Conservation (phyloP, 352 stramenopile genomes). For the Phytophthora niederhauseri region DNA sequence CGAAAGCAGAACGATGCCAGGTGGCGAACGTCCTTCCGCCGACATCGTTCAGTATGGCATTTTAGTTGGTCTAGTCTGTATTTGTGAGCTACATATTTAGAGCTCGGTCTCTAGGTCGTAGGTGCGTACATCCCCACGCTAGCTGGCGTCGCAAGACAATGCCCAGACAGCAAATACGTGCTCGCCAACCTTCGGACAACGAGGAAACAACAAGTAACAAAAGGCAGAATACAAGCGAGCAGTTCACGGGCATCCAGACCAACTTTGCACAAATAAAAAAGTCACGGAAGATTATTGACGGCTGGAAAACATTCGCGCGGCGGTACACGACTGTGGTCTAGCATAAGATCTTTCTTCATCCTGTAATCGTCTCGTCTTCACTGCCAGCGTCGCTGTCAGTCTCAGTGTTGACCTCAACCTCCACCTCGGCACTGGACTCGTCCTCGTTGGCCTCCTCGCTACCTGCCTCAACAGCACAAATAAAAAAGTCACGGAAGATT, state of each 20-base stretch:
- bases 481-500: slow-evolving; percentile 7
- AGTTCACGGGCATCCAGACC: slow-evolving; percentile 16
- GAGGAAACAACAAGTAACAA: slow-evolving; percentile 41
- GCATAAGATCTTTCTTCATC: slow-evolving; percentile 10
- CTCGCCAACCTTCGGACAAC: slow-evolving; percentile 38
- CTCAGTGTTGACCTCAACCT: neutral
- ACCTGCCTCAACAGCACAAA: too few relatives aligned
- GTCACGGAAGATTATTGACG: neutral
- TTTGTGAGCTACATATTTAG: slow-evolving; percentile 60
- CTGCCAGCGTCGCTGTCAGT: slow-evolving; percentile 18
- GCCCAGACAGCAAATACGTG: slow-evolving; percentile 29
- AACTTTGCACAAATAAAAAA: slow-evolving; percentile 30
- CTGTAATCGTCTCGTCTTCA: slow-evolving; percentile 24
- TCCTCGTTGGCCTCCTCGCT: slow-evolving; percentile 11
- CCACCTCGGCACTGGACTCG: slow-evolving; percentile 3
- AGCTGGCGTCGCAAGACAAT: slow-evolving; percentile 19
- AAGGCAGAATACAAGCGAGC: slow-evolving; percentile 38
- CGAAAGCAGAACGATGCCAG: slow-evolving; percentile 82
- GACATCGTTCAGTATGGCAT: slow-evolving; percentile 83
- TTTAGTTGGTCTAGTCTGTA: slow-evolving; percentile 59
- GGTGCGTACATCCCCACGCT: slow-evolving; percentile 32
- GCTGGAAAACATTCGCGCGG: neutral
- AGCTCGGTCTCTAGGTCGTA: slow-evolving; percentile 40
- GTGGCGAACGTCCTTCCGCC: slow-evolving; percentile 77
- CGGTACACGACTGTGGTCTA: slow-evolving; percentile 2